Evolutionary conservation across 441 rosid species (phyloP), one percentile per base, ranked within the genome.

Genomic region (Pelargonium myrrhifolium): DNA sequence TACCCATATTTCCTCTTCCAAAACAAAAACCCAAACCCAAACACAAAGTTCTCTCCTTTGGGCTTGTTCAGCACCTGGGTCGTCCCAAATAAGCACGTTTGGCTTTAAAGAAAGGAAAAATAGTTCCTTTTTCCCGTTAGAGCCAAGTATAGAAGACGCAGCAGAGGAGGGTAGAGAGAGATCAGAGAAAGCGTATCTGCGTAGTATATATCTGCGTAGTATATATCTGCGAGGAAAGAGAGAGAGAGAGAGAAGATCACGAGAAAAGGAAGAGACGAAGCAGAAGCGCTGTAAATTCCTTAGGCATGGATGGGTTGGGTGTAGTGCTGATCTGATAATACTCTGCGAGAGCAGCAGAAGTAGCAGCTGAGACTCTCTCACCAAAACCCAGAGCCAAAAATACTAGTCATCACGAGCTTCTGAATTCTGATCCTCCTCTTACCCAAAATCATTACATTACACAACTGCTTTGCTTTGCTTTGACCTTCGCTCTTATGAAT

Each of bases 401-500:
- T 56, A 73, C 75, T 70, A 68, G 73, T 65, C 62, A 65, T 85
- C 85, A 78, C 83, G 81, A 79, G 84, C 66, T 76, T 75, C 81
- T 81, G 78, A 74, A n/a, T n/a, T n/a, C n/a, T n/a, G n/a, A n/a
- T 78, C 71, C 64, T 18, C 66, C 14, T 55, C 39, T 65, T 64
- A 71, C 45, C 72, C 47, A 59, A 77, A 79, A 75, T 81, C 78
- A 82, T 82, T 68, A 76, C 81, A 58, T 22, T 31, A 53, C 59
- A 31, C 35, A 31, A 31, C 59, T 18, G 15, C 78, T 83, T 77
- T 51, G 85, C 90, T 74, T 72, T 77, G 65, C 85, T 83, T 90
- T 88, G 97, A 90, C 97, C 89, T 83, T 74, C 68, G 80, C 65
- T 22, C 49, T 49, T 70, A 66, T 63, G 9, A 20, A 55, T 55